Evolutionary conservation across 306 rosid genomes (phyloP).

Genomic region (Vigna unguiculata): DNA sequence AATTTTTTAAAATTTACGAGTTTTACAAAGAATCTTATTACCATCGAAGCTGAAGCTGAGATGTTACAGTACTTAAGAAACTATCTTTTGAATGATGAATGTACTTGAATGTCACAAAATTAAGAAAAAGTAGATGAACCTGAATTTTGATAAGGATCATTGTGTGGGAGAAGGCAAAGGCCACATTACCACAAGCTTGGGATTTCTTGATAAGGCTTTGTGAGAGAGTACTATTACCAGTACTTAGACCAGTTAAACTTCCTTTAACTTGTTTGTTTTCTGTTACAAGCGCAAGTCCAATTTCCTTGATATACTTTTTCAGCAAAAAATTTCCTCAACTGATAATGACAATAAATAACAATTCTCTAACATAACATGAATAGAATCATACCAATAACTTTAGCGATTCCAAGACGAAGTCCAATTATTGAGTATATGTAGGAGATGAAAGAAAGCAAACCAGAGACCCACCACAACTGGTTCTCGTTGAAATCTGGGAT

Average conservation of each 20-base stretch:
- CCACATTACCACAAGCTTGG: conserved; percentile 59
- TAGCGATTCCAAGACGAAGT: conserved; percentile 52
- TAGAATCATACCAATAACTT: conserved; percentile 49
- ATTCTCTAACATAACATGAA: not conserved
- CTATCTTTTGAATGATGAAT: not conserved
- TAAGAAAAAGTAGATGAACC: conserved; percentile 42
- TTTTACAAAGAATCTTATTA: too few relatives aligned
- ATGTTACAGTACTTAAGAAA: not conserved
- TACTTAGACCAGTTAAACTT: conserved; percentile 50
- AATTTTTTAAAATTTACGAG: too few relatives aligned
- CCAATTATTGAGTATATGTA: conserved; percentile 58
- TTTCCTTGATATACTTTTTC: too few relatives aligned
- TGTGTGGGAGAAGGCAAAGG: conserved; percentile 60
- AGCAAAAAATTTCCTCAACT: conserved; percentile 13
- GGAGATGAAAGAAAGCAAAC: conserved; percentile 55
- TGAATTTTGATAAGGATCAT: conserved; percentile 59
- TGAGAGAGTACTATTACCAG: conserved; percentile 45
- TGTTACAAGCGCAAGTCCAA: conserved; percentile 28
- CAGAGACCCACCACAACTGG: conserved; percentile 58
- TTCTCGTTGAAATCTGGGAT: conserved; percentile 55
- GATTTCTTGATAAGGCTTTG: conserved; percentile 43
- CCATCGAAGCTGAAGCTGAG: too few relatives aligned
- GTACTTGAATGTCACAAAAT: not conserved
- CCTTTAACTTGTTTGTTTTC: conserved; percentile 44
- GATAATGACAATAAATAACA: not conserved